phyloP scores from a whole-genome alignment of 2,329 filamentous ascomycete genomes.

The Sclerotinia subarctica region DNA sequence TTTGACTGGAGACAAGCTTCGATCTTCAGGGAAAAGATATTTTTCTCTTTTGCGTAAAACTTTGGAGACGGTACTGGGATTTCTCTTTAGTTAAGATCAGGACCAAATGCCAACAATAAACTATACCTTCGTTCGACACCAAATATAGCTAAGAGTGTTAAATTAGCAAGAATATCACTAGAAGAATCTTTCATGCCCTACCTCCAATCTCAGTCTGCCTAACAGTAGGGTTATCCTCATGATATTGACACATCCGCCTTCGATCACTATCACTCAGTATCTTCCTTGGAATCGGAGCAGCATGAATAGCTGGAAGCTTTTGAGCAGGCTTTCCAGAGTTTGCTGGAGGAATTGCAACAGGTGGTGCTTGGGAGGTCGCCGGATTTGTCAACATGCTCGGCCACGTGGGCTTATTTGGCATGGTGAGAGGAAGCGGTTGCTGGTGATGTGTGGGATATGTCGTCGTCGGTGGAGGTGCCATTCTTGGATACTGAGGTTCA shows the following conservation, averaged over 20 bases:
- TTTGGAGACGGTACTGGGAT: conserved; percentile 88
- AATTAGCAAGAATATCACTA: conserved; percentile 4
- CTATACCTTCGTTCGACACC: conserved; percentile 92
- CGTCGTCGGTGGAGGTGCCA: conserved; percentile 53
- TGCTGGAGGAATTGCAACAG: conserved; percentile 54
- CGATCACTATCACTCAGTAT: conserved; percentile 91
- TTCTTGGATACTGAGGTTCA: conserved; percentile 52
- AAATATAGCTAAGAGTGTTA: conserved; percentile 63
- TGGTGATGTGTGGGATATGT: conserved; percentile 48
- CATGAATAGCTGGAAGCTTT: conserved; percentile 49
- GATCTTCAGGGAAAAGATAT: conserved; percentile 80
- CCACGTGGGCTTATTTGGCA: conserved; percentile 67
- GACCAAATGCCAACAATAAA: not conserved
- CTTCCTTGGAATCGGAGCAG: conserved; percentile 67
- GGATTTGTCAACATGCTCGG: conserved; percentile 79
- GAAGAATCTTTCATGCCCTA: conserved; percentile 42
- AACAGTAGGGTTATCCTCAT: conserved; percentile 81
- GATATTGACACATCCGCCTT: conserved; percentile 88
- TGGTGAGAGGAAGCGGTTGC: conserved; percentile 67
- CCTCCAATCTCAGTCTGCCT: conserved; percentile 96
- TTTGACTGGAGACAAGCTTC: conserved; percentile 75
- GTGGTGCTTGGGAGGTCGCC: conserved; percentile 55
- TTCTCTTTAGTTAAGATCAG: not conserved
- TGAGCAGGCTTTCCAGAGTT: conserved; percentile 45
- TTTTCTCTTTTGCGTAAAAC: conserved; percentile 93